phyloP scores from a whole-genome alignment of 208 protist genomes.

The Acanthamoeba culbertsoni region DNA sequence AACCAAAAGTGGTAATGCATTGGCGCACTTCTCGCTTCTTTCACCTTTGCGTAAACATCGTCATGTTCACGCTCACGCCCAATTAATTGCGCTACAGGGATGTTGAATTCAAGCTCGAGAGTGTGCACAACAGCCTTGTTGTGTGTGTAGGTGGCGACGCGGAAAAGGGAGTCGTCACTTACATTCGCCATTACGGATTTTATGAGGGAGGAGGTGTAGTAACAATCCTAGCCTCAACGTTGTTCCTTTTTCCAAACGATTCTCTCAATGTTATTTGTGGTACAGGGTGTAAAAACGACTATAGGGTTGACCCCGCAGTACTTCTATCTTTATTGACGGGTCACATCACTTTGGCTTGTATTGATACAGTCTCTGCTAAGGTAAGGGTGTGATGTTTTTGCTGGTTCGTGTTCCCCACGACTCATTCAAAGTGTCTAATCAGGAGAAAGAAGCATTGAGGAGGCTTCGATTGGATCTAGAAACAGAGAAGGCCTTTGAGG shows the following conservation, averaged over 20 bases:
- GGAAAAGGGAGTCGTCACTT: not conserved
- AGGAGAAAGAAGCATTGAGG: not conserved
- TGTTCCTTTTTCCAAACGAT: not conserved
- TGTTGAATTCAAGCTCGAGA: not conserved
- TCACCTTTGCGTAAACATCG: not conserved
- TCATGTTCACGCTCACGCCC: not conserved
- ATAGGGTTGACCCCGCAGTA: not conserved
- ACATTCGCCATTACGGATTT: slow-evolving; percentile 17
- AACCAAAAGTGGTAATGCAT: not conserved
- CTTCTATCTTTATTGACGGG: not conserved
- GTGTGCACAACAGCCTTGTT: not conserved
- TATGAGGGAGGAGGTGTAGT: slow-evolving; percentile 12
- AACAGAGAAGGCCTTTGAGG: not conserved
- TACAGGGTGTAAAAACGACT: not conserved
- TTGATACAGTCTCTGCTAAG: not conserved
- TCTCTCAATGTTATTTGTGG: not conserved
- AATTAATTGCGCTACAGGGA: not conserved
- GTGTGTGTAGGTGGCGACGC: slow-evolving; percentile 15
- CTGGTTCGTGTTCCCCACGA: no score
- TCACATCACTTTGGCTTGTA: not conserved
- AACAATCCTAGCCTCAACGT: not conserved
- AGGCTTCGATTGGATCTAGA: not conserved
- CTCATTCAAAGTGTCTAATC: not conserved
- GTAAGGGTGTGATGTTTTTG: not conserved
- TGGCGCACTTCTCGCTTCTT: no score